These are phyloP conservation scores for Litchi chinensis DNA, from an alignment of 345 rosid genomes.

Conservation along the genomic window DNA sequence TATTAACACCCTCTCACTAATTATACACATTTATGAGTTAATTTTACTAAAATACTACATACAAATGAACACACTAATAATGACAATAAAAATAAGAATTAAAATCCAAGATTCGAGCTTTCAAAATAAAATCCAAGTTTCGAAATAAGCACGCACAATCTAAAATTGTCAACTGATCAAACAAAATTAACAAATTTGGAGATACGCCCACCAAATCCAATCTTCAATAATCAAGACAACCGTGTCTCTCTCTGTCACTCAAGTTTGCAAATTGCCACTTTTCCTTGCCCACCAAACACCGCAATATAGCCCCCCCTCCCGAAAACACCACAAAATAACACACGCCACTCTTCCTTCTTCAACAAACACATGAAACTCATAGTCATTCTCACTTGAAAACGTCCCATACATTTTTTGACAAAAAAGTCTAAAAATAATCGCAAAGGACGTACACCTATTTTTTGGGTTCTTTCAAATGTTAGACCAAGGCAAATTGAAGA, in stretches of 20 bases:
- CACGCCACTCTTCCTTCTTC: neutral
- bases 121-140: neutral
- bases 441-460: no score
- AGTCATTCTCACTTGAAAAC: slow-evolving; percentile 9
- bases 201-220: neutral
- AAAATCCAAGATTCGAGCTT: neutral
- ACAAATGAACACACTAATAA: neutral
- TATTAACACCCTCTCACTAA: neutral
- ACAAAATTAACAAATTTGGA: neutral
- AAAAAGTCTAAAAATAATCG: no score
- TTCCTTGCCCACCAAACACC: no score
- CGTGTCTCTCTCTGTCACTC: neutral
- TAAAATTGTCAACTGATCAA: neutral
- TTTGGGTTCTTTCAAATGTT: no score
- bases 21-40: neutral
- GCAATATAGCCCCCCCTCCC: neutral
- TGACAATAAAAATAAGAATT: neutral
- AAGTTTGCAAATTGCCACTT: neutral
- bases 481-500: no score
- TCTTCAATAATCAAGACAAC: neutral
- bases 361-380: neutral
- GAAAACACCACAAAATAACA: neutral
- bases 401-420: slow-evolving; percentile 26
- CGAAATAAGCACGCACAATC: neutral
- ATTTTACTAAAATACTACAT: neutral